Base-by-base conservation (phyloP, 768 basidiomycete species). In the Rickenella mellea region DNA sequence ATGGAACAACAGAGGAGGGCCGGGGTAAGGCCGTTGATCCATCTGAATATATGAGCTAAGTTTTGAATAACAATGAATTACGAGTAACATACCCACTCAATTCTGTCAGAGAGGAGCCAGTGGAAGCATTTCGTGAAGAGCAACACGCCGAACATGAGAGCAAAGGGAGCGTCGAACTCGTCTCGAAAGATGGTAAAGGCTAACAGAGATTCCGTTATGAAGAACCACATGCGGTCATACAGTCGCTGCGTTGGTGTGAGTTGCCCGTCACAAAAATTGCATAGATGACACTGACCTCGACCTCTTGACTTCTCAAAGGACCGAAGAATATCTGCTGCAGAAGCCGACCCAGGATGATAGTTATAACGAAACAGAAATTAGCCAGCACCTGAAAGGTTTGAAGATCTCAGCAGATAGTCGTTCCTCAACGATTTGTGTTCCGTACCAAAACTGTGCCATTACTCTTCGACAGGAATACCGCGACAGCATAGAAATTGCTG, bases 141-240 rank as follows among this genome's bases (percentile, higher is more conserved):
- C 9, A 99, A 67, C 54, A 90, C 78, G n/a, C 85, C 83, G 57
- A 98, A 98, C 83, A 94, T 90, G 51, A 92, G 65, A 33, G 83
- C 83, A 57, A 98, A 97, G 3, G 81, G 76, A n/a, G 82, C 74
- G 61, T 93, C 89, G 57, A 94, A 92, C 60, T 91, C 89, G 61
- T 93, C 89, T 45, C 92, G 76, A 65, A 99, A 99, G 51, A 98
- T 98, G 27, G 96, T 96, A 58, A 98, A 85, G 1, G 96, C 94
- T 39, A 99, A 68, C 27, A 99, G 69, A 6, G 90, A 93, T 59
- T 99, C 96, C 1, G 96, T 98, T 39, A 98, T 76, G 64, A 96
- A 96, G 66, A 93, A 92, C 94, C 96, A 98, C 24, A 90, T 75
- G 49, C 89, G 75, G 57, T 98, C 94, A 59, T 97, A 96, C 1